These are phyloP conservation scores for Amanita fuliginea DNA, from an alignment of 768 basidiomycete species.

Conservation along the genomic window DNA sequence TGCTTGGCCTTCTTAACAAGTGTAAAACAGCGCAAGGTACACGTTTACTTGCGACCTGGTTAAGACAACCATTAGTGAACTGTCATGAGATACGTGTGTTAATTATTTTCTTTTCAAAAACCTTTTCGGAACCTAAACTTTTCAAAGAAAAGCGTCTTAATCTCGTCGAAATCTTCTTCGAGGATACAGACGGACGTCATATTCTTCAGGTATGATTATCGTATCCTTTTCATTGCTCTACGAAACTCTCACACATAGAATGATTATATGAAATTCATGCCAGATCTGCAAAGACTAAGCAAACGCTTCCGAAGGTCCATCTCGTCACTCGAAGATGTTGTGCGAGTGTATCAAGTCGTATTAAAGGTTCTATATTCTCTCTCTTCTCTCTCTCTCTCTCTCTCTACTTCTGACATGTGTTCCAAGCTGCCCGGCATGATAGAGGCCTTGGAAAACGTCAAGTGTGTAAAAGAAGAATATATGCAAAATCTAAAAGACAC, in stretches of 20 bases:
- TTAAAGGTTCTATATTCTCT: conserved; percentile 43
- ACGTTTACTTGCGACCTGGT: conserved; percentile 78
- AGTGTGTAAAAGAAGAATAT: conserved; percentile 34
- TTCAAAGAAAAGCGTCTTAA: conserved; percentile 70
- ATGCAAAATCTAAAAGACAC: conserved; percentile 48
- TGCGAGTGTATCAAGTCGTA: conserved; percentile 90
- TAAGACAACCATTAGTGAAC: conserved; percentile 94
- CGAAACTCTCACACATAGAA: conserved; percentile 34
- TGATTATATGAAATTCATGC: conserved; percentile 82
- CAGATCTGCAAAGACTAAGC: conserved; percentile 84
- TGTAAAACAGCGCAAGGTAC: conserved; percentile 96
- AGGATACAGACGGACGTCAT: conserved; percentile 62
- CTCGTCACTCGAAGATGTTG: conserved; percentile 88
- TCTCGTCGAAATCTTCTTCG: conserved; percentile 78
- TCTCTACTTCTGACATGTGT: background rate
- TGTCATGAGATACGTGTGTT: conserved; percentile 81
- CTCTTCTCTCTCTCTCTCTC: background rate
- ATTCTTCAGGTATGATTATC: conserved; percentile 51
- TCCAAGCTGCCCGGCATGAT: conserved; percentile 69
- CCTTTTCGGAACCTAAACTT: background rate
- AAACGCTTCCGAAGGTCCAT: conserved; percentile 83
- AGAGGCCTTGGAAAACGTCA: conserved; percentile 42
- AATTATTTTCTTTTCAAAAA: background rate
- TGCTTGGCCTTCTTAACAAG: conserved; percentile 85
- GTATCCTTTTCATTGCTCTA: background rate